Percentiles rank a stretch among this genome's conserved stretches.
Conservation (phyloP, 2,329 filamentous ascomycete genomes). For the Exophiala sp. region DNA sequence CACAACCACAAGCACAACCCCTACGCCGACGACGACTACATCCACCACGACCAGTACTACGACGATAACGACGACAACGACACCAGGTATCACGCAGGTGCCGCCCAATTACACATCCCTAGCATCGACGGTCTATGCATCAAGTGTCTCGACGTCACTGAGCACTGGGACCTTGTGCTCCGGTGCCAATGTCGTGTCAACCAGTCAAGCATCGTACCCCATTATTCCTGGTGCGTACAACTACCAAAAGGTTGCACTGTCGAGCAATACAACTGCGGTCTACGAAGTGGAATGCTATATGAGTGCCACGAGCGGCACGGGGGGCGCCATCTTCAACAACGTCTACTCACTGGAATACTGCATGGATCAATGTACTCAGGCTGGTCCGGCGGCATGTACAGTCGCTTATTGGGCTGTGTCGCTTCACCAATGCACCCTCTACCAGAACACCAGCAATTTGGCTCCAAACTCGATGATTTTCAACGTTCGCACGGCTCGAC, state of each 20-base stretch:
- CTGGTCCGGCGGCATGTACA: neutral
- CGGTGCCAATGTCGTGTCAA: slow-evolving; percentile 5
- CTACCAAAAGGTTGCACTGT: slow-evolving; percentile 17
- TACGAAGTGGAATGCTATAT: slow-evolving; percentile 22
- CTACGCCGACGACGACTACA: slow-evolving; percentile 19
- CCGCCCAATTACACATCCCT: slow-evolving; percentile 6
- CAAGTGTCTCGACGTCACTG: neutral
- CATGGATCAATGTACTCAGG: slow-evolving; percentile 6
- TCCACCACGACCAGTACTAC: slow-evolving; percentile 9
- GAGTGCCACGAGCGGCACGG: neutral
- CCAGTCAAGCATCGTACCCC: slow-evolving; percentile 1
- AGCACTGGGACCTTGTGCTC: slow-evolving; percentile 7
- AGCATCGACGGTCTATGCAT: neutral
- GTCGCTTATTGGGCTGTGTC: slow-evolving; percentile 3
- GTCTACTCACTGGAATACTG: slow-evolving; percentile 14
- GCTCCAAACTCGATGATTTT: slow-evolving; percentile 8
- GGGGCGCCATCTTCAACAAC: neutral
- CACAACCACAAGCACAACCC: slow-evolving; percentile 6
- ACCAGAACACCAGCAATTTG: neutral
- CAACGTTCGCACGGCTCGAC: slow-evolving; percentile 5
- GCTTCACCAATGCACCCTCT: slow-evolving; percentile 1
- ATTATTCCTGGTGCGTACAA: slow-evolving; percentile 16
- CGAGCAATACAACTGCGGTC: slow-evolving; percentile 2
- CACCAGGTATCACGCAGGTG: neutral
- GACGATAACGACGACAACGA: slow-evolving; percentile 1